phyloP scores from a whole-genome alignment of 73 alveolate genomes.

The Tetrahymena borealis region DNA sequence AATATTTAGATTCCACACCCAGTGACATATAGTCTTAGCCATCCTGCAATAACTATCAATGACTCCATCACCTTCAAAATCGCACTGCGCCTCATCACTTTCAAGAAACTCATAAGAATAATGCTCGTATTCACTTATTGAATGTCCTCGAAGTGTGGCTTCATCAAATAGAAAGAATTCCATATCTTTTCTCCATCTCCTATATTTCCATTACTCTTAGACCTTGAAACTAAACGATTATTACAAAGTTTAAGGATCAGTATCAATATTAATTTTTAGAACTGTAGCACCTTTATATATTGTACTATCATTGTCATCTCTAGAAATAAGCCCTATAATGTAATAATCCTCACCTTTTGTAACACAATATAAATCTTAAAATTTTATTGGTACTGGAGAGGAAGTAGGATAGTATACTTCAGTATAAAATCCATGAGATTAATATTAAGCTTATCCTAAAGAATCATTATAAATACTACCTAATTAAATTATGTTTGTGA shows the following conservation, averaged over 20 bases:
- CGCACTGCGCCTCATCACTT: background rate
- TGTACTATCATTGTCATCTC: background rate
- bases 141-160: background rate
- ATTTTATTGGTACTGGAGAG: too few relatives aligned
- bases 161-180: background rate
- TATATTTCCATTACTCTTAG: background rate
- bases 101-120: background rate
- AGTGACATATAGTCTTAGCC: background rate
- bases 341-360: background rate
- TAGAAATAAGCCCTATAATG: background rate
- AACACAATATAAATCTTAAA: background rate
- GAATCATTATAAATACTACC: background rate
- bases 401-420: too few relatives aligned
- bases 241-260: background rate
- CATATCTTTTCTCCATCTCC: background rate
- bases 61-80: background rate
- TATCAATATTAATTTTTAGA: background rate
- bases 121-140: background rate
- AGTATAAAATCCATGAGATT: background rate
- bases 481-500: background rate
- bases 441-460: background rate
- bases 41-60: background rate
- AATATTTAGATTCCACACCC: background rate
- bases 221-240: background rate
- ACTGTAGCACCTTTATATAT: background rate